Conservation (phyloP, 208 protist genomes). For the Acanthamoeba lugdunensis region DNA sequence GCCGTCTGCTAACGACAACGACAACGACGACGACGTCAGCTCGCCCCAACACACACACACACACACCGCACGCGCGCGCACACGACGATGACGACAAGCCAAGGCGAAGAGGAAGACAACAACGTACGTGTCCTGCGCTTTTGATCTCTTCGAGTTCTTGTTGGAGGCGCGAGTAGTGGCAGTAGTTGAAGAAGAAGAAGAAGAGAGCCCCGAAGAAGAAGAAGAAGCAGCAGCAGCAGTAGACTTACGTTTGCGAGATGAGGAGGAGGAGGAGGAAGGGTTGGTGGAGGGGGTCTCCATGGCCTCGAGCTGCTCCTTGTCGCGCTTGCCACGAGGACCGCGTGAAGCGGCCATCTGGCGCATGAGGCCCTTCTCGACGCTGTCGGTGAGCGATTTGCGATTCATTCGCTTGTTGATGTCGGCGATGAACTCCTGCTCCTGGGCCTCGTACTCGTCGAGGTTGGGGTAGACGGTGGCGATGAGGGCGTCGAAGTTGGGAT, state of each 20-base stretch:
- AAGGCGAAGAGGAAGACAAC: no score
- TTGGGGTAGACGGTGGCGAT: conserved; percentile 76
- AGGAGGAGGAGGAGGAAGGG: neutral
- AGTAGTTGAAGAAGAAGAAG: neutral
- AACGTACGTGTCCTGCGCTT: no score
- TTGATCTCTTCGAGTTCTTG: no score
- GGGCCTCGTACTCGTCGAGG: conserved; percentile 72
- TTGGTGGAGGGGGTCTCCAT: neutral
- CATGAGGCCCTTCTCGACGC: conserved; percentile 51
- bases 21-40: neutral
- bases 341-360: conserved; percentile 16
- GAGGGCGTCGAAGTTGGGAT: conserved; percentile 72
- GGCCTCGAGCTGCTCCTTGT: neutral
- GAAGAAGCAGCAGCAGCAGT: neutral
- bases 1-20: neutral
- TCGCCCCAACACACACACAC: no score
- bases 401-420: conserved; percentile 66
- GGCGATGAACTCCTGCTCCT: conserved; percentile 63
- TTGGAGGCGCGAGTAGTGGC: no score
- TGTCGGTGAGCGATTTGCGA: conserved; percentile 53
- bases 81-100: neutral
- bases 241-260: neutral
- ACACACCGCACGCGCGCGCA: no score
- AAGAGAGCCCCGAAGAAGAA: neutral
- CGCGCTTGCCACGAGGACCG: neutral